Conservation (phyloP, 2,329 filamentous ascomycete species). For the Phialemonium atrogriseum region DNA sequence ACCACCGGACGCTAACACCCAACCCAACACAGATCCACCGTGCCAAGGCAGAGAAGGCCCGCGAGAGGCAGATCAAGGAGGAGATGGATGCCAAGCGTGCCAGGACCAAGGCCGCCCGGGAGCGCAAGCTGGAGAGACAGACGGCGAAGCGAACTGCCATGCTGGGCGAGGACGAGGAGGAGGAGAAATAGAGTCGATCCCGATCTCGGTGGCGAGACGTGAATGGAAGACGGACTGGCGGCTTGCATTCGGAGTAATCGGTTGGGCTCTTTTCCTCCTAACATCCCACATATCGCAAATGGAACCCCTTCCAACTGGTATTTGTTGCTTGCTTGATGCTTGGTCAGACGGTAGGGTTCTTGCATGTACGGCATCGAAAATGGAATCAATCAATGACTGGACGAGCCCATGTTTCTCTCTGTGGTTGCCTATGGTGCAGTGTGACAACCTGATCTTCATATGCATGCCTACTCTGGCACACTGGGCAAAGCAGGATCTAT, state of each 20-base stretch:
- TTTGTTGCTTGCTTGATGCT: conserved; percentile 4
- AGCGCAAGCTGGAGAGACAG: conserved; percentile 93
- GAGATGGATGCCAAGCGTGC: conserved; percentile 99
- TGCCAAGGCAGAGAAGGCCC: conserved; percentile 98
- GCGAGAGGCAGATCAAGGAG: conserved; percentile 93
- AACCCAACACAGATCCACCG: conserved; percentile 75
- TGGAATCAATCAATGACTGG: conserved; percentile 39
- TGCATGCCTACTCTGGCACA: too few species aligned
- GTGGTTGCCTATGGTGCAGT: too few species aligned
- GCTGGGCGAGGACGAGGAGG: conserved; percentile 60
- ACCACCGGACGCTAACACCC: conserved; percentile 9
- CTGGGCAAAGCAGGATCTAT: too few species aligned
- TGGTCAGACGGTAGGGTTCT: conserved; percentile 23
- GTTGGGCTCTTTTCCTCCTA: conserved; percentile 39
- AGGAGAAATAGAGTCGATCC: conserved; percentile 35
- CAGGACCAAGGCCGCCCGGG: conserved; percentile 99
- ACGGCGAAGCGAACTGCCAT: conserved; percentile 84
- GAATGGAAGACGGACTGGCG: conserved; percentile 36
- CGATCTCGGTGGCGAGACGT: too few species aligned
- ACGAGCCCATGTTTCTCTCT: too few species aligned
- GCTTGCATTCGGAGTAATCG: conserved; percentile 52
- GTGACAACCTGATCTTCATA: too few species aligned
- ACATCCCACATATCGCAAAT: conserved; percentile 15
- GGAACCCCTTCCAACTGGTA: conserved; percentile 10
- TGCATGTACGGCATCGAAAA: conserved; percentile 49